These are phyloP conservation scores for Spencermartinsiella europaea DNA, from an alignment of 805 yeast genomes.

Conservation along the genomic window DNA sequence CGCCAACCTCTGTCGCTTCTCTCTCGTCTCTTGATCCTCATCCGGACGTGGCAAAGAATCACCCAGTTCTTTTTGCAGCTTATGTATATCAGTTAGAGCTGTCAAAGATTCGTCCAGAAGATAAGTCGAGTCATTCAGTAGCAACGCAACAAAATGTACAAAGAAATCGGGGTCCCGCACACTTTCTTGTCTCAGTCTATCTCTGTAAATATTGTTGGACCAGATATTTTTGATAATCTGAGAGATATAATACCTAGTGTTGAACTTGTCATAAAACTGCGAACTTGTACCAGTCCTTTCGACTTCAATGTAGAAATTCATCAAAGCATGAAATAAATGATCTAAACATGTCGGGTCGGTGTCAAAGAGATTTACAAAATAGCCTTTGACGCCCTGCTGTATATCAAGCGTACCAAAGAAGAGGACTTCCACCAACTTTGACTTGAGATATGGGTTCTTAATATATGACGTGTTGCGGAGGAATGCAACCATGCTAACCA, in stretches of 20 bases:
- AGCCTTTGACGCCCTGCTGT: constrained; percentile 45
- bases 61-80: constrained; percentile 56
- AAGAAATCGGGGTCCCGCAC: constrained; percentile 72
- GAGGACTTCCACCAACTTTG: constrained; percentile 73
- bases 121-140: constrained; percentile 91
- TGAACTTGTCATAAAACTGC: constrained; percentile 94
- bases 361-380: constrained; percentile 61
- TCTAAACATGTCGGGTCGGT: constrained; percentile 56
- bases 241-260: constrained; percentile 81
- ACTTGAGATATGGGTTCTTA: constrained; percentile 90
- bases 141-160: constrained; percentile 86
- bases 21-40: constrained; percentile 41
- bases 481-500: constrained; percentile 70
- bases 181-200: constrained; percentile 65
- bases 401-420: constrained; percentile 60
- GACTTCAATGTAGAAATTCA: constrained; percentile 88
- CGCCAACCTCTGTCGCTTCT: constrained; percentile 50
- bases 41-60: constrained; percentile 31
- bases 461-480: constrained; percentile 61
- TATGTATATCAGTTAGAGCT: constrained; percentile 72
- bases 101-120: constrained; percentile 85
- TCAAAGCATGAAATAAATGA: constrained; percentile 71
- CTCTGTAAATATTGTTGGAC: constrained; percentile 63
- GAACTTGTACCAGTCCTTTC: constrained; percentile 94
- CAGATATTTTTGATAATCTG: constrained; percentile 78